Conservation (phyloP, 768 basidiomycete genomes). For the Kwoniella heveanensis region DNA sequence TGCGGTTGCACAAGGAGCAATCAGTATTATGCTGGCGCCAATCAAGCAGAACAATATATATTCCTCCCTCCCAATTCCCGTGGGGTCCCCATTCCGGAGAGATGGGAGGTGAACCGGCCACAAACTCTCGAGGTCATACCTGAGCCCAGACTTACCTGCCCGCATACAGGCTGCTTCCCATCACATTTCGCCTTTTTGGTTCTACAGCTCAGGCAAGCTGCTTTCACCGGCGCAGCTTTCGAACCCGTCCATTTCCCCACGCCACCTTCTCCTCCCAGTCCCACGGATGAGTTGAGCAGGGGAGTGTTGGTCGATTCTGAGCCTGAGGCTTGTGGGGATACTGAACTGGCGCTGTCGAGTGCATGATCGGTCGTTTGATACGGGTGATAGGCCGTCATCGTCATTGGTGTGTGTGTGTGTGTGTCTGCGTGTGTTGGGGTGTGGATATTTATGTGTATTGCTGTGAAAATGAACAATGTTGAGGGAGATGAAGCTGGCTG, state of each 20-base stretch:
- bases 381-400: conserved; percentile 20
- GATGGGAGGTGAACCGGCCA: background rate
- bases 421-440: background rate
- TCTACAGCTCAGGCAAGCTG: conserved; percentile 52
- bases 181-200: conserved; percentile 54
- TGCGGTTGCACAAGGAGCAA: too few species aligned
- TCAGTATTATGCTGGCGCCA: too few species aligned
- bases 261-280: conserved; percentile 3
- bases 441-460: background rate
- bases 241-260: conserved; percentile 20
- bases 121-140: too few species aligned
- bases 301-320: background rate
- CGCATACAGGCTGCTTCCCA: conserved; percentile 51
- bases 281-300: background rate
- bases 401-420: conserved; percentile 1
- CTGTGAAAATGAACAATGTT: background rate
- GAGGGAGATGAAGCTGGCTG: too few species aligned
- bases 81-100: too few species aligned
- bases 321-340: conserved; percentile 9
- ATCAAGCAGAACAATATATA: background rate
- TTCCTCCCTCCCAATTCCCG: background rate
- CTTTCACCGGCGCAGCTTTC: conserved; percentile 48
- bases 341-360: conserved; percentile 5
- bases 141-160: conserved; percentile 35
- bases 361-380: background rate